A percentile compares a stretch with the other conserved stretches of the same genome.
Evolutionary conservation across 2,329 filamentous ascomycete genomes (phyloP).

Genomic region (Beauveria sp.): DNA sequence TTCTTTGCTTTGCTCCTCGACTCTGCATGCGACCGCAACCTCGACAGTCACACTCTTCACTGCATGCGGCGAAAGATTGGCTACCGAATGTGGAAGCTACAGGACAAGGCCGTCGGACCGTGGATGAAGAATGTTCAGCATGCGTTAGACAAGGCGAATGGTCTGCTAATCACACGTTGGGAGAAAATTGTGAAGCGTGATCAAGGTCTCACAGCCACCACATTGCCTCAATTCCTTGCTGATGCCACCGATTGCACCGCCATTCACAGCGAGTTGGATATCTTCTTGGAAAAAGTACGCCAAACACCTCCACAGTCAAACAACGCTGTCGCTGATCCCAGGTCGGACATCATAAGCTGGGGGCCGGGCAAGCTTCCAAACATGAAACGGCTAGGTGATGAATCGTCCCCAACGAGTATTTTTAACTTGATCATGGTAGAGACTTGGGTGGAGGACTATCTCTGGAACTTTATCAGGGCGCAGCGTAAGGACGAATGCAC

Average conservation of each 20-base stretch:
- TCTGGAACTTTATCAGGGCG: too few species aligned
- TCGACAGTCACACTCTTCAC: slow-evolving; percentile 24
- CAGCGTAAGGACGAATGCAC: slow-evolving; percentile 14
- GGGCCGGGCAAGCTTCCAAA: not conserved
- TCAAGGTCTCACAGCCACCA: not conserved
- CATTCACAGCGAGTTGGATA: not conserved
- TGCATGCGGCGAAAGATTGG: slow-evolving; percentile 37
- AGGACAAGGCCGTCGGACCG: not conserved
- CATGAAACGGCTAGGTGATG: not conserved
- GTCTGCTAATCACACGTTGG: not conserved
- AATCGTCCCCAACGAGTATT: not conserved
- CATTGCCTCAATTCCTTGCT: not conserved
- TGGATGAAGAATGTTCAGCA: slow-evolving; percentile 11
- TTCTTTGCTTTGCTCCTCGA: slow-evolving; percentile 33
- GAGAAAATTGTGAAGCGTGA: not conserved
- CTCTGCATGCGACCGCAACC: slow-evolving; percentile 2
- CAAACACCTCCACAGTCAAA: not conserved
- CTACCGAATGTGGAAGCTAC: slow-evolving; percentile 34
- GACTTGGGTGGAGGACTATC: slow-evolving; percentile 35
- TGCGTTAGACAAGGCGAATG: not conserved
- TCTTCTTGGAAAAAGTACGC: not conserved
- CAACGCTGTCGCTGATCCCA: not conserved
- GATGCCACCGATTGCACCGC: too few species aligned
- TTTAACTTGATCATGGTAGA: slow-evolving; percentile 34
- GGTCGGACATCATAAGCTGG: not conserved